Evolutionary conservation across 129 eudicot species (phyloP).

Genomic region (Saussurea involucrata): DNA sequence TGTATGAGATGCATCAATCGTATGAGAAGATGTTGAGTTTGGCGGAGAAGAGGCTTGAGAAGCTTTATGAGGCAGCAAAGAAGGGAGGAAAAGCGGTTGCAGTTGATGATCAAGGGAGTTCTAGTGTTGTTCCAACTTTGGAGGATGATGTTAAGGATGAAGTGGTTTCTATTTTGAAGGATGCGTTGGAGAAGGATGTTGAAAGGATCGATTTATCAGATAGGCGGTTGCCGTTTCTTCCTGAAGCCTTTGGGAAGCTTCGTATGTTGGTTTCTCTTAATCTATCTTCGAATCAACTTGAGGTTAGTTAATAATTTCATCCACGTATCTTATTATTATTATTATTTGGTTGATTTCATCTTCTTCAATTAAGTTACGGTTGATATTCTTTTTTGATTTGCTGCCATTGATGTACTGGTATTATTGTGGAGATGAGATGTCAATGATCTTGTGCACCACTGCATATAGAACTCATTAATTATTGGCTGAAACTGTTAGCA

Average conservation of each 20-base stretch:
- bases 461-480: background rate
- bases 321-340: background rate
- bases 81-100: conserved; percentile 33
- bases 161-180: conserved; percentile 51
- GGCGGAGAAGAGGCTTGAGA: conserved; percentile 77
- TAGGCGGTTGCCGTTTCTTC: conserved; percentile 52
- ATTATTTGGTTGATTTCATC: background rate
- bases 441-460: background rate
- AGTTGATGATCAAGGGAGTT: conserved; percentile 22
- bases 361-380: conserved; percentile 9
- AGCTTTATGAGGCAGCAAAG: conserved; percentile 69
- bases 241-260: conserved; percentile 77
- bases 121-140: background rate
- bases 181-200: conserved; percentile 38
- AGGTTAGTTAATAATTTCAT: conserved; percentile 40
- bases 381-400: background rate
- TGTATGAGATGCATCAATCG: conserved; percentile 77
- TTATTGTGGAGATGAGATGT: background rate
- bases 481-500: background rate
- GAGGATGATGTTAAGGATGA: conserved; percentile 57
- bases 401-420: conserved; percentile 4
- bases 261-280: conserved; percentile 47
- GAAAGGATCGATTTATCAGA: conserved; percentile 56
- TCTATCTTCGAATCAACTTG: conserved; percentile 64
- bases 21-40: conserved; percentile 70